Conservation (phyloP, 2,329 filamentous ascomycete species). For the Beauveria caledonica region DNA sequence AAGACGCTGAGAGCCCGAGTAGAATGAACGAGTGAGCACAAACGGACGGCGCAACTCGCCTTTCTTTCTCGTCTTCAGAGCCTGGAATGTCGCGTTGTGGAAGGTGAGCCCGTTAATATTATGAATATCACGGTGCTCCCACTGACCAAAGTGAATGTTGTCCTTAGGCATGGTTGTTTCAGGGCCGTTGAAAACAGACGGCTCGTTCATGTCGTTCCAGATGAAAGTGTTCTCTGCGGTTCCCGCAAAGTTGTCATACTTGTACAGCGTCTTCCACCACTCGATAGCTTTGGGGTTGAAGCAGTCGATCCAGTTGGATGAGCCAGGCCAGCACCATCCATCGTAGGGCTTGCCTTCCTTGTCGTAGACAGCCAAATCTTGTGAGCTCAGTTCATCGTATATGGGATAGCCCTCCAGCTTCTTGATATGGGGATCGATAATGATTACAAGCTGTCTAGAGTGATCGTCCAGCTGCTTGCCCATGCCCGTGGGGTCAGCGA, state of each 20-base stretch:
- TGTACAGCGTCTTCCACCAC: constrained; percentile 89
- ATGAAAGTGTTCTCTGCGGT: constrained; percentile 81
- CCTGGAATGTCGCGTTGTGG: constrained; percentile 87
- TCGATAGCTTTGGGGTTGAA: constrained; percentile 87
- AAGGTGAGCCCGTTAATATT: constrained; percentile 94
- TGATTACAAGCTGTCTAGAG: constrained; percentile 82
- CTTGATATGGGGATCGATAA: constrained; percentile 98
- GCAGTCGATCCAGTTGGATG: constrained; percentile 90
- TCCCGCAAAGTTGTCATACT: constrained; percentile 80
- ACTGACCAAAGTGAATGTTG: constrained; percentile 82
- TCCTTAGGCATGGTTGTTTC: constrained; percentile 99
- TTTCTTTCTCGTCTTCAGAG: constrained; percentile 74
- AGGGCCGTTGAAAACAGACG: constrained; percentile 95
- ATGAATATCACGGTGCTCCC: constrained; percentile 96
- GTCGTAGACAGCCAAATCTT: constrained; percentile 77
- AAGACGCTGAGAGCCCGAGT: constrained; percentile 77
- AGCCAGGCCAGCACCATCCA: constrained; percentile 98
- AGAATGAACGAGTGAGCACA: constrained; percentile 87
- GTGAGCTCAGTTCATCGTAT: constrained; percentile 71
- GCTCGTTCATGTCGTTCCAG: constrained; percentile 99
- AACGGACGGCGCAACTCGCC: constrained; percentile 82
- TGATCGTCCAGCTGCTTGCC: constrained; percentile 76
- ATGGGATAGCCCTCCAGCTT: constrained; percentile 72
- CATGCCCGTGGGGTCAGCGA: constrained; percentile 80
- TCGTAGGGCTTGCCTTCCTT: constrained; percentile 87